Percentiles rank a stretch among this genome's conserved stretches.
These are phyloP conservation scores for Piloderma croceum DNA, from an alignment of 768 basidiomycete genomes.

Conservation along the genomic window DNA sequence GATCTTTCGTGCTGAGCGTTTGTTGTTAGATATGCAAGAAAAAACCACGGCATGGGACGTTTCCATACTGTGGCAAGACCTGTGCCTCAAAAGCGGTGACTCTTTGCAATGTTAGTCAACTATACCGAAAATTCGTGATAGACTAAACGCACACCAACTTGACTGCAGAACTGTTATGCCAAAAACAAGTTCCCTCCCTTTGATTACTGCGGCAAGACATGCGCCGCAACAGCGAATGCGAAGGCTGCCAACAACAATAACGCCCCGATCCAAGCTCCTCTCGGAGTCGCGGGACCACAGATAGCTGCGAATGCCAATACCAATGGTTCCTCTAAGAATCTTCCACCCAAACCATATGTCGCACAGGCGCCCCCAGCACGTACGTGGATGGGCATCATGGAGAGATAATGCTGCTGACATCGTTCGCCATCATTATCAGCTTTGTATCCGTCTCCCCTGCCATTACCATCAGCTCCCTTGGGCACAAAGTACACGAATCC, in stretches of 20 bases:
- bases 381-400: background rate
- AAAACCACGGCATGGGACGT: slow-evolving; percentile 42
- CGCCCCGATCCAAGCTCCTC: background rate
- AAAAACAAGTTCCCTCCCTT: slow-evolving; percentile 56
- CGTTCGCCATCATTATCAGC: no score
- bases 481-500: background rate
- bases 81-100: slow-evolving; percentile 31
- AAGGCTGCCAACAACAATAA: slow-evolving; percentile 1
- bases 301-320: background rate
- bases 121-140: background rate
- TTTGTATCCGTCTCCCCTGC: background rate
- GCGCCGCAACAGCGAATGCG: slow-evolving; percentile 43
- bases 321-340: background rate
- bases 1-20: no score
- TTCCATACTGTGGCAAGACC: slow-evolving; percentile 49
- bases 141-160: slow-evolving; percentile 15
- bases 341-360: background rate
- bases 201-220: slow-evolving; percentile 62
- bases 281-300: background rate
- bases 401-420: no score
- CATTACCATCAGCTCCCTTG: background rate
- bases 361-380: background rate
- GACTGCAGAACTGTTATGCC: slow-evolving; percentile 45
- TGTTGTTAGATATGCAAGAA: slow-evolving; percentile 50
- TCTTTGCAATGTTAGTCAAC: background rate